phyloP scores from a whole-genome alignment of 371 early-diverging fungal genomes.

The Dinochytrium kinnereticum region DNA sequence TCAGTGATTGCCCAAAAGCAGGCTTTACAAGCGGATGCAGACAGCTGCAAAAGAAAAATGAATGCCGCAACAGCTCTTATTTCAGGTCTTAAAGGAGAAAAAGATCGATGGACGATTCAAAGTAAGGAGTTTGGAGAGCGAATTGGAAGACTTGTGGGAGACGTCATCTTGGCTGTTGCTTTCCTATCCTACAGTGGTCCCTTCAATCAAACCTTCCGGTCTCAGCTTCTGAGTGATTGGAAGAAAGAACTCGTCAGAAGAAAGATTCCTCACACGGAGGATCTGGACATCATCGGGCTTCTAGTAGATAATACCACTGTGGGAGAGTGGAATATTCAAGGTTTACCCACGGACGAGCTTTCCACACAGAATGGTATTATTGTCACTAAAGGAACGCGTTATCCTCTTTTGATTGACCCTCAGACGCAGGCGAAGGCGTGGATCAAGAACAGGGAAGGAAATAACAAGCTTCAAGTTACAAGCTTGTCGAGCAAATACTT shows the following conservation, averaged over 20 bases:
- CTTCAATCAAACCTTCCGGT: conserved; percentile 64
- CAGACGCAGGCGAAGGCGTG: conserved; percentile 68
- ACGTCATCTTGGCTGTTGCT: conserved; percentile 61
- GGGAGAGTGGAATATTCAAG: conserved; percentile 71
- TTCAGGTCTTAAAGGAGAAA: conserved; percentile 64
- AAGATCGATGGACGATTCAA: conserved; percentile 67
- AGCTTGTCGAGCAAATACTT: conserved; percentile 61
- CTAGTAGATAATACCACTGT: conserved; percentile 65
- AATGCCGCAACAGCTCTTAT: conserved; percentile 64
- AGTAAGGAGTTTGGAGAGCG: conserved; percentile 64
- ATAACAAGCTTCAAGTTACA: conserved; percentile 63
- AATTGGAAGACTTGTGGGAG: conserved; percentile 64
- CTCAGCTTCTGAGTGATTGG: conserved; percentile 57
- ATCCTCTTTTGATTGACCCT: conserved; percentile 67
- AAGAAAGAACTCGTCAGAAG: conserved; percentile 54
- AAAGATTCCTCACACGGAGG: conserved; percentile 63
- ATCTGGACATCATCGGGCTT: conserved; percentile 60
- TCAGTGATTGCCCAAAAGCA: conserved; percentile 60
- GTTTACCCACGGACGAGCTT: conserved; percentile 68
- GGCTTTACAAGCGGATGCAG: conserved; percentile 65
- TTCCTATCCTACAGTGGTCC: conserved; percentile 67
- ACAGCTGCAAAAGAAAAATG: conserved; percentile 67
- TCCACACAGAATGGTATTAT: conserved; percentile 68
- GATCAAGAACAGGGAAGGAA: conserved; percentile 64
- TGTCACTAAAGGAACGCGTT: conserved; percentile 61